Evolutionary conservation across 2,329 filamentous ascomycete species (phyloP).

Genomic region (Epichloe coenophiala): DNA sequence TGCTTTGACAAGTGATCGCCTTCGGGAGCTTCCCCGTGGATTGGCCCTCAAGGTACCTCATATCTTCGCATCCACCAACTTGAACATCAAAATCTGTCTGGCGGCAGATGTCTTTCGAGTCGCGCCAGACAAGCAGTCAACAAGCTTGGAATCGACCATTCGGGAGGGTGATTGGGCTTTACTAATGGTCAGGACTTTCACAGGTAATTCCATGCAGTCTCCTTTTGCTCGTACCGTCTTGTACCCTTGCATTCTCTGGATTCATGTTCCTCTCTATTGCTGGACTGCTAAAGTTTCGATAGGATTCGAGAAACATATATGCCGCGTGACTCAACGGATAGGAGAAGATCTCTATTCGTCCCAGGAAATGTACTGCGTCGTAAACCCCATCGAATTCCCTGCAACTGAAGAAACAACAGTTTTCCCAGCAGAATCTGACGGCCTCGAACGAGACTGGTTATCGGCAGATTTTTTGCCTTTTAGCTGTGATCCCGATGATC

Average conservation of each 20-base stretch:
- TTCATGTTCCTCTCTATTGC: not conserved
- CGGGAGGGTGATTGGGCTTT: slow-evolving; percentile 1
- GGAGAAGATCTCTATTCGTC: not conserved
- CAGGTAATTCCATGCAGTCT: not conserved
- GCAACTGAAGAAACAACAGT: not conserved
- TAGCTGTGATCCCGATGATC: slow-evolving; percentile 12
- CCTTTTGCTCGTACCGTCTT: not conserved
- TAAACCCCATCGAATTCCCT: not conserved
- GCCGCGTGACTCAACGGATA: not conserved
- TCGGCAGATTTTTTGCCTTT: slow-evolving; percentile 13
- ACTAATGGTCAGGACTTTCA: not conserved
- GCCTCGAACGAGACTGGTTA: slow-evolving; percentile 5
- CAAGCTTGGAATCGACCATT: not conserved
- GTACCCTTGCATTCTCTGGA: not conserved
- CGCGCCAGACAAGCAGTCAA: not conserved
- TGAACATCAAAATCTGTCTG: not conserved
- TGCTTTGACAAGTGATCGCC: slow-evolving; percentile 28
- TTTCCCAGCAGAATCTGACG: not conserved
- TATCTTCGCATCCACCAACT: not conserved
- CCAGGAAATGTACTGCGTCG: not conserved
- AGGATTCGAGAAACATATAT: not conserved
- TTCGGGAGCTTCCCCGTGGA: slow-evolving; percentile 32
- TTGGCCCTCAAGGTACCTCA: slow-evolving; percentile 22
- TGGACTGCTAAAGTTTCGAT: not conserved
- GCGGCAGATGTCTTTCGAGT: not conserved